These are phyloP conservation scores for Mucor velutinosus DNA, from an alignment of 371 early-diverging fungal genomes.

Conservation along the genomic window DNA sequence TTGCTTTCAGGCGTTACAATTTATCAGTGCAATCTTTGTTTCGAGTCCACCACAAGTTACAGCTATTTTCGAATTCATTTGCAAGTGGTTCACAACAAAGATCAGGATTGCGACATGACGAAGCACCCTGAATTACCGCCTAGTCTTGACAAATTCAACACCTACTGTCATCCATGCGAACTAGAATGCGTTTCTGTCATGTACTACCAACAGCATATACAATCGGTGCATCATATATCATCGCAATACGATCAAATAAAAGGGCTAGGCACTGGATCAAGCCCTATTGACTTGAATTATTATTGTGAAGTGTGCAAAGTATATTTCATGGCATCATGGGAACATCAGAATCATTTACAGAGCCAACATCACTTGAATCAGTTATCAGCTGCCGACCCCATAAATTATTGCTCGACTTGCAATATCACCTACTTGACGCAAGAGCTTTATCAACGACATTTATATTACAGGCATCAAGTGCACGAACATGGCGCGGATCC, in stretches of 20 bases:
- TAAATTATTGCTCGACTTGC: neutral
- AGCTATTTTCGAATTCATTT: neutral
- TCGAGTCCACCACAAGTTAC: neutral
- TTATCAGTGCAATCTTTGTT: no score
- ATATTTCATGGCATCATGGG: neutral
- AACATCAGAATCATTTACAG: neutral
- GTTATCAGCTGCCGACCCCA: neutral
- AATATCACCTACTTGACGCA: neutral
- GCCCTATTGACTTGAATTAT: neutral
- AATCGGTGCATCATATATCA: neutral
- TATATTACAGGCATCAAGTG: neutral
- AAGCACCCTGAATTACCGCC: neutral
- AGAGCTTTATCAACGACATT: neutral
- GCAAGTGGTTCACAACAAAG: neutral
- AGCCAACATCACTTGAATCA: neutral
- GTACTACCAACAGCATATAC: neutral
- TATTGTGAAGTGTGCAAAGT: neutral
- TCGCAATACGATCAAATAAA: neutral
- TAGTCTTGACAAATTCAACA: neutral
- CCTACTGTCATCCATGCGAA: neutral
- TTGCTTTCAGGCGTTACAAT: no score
- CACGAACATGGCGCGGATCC: neutral
- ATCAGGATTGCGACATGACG: neutral
- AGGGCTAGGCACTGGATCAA: neutral
- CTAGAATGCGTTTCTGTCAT: neutral